phyloP scores from a whole-genome alignment of 495 filamentous ascomycete genomes.

The Aspergillus bridgeri region DNA sequence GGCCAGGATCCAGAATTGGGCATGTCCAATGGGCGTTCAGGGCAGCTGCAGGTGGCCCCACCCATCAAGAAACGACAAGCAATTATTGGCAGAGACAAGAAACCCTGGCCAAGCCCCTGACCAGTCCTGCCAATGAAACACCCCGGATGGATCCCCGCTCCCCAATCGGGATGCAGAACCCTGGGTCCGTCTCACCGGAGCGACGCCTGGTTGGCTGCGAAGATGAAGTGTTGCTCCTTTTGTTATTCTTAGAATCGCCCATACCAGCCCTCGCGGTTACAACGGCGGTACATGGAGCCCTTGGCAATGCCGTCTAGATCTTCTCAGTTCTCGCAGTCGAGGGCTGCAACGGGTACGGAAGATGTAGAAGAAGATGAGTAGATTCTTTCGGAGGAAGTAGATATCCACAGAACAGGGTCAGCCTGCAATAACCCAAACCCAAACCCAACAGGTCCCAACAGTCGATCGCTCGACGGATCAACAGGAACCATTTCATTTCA shows the following conservation, averaged over 20 bases:
- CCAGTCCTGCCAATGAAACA: not conserved
- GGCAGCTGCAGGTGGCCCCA: not conserved
- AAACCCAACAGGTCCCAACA: not conserved
- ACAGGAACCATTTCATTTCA: not conserved
- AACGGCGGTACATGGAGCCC: not conserved
- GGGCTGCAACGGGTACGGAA: too few species aligned
- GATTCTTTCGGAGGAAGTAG: too few species aligned
- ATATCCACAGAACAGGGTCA: not conserved
- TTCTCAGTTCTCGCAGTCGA: too few species aligned
- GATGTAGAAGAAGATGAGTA: not conserved
- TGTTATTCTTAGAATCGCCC: not conserved
- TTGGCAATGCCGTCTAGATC: not conserved
- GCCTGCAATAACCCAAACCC: not conserved
- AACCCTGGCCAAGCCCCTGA: slow-evolving; percentile 6
- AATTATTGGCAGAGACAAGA: slow-evolving; percentile 19
- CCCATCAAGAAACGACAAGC: slow-evolving; percentile 11
- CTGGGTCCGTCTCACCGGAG: not conserved
- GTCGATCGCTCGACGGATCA: not conserved
- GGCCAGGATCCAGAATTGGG: not conserved
- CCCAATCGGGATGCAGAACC: slow-evolving; percentile 2
- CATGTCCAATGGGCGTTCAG: not conserved
- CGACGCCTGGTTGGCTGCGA: too few species aligned
- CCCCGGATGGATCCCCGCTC: not conserved
- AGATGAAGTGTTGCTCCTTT: not conserved
- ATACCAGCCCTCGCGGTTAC: not conserved